Evolutionary conservation across 139 green algal species (phyloP), one percentile per base, ranked within the genome.

Genomic region (Bryopsis sp.): DNA sequence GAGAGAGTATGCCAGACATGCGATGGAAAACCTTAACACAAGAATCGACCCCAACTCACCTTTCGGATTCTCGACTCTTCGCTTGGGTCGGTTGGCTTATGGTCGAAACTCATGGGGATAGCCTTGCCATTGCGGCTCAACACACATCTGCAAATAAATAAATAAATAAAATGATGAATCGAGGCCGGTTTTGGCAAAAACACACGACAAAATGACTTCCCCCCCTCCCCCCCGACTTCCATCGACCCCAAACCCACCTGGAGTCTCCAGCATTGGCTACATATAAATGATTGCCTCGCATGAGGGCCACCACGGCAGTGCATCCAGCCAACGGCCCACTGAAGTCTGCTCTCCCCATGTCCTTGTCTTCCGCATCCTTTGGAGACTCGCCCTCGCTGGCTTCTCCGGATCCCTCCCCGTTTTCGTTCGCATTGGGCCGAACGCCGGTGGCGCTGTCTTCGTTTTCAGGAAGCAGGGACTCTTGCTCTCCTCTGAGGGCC

Each of bases 221-320:
- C n/a, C n/a, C n/a, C n/a, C n/a, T n/a, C n/a, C n/a, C n/a, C n/a
- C n/a, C n/a, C n/a, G n/a, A n/a, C n/a, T n/a, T n/a, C n/a, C n/a
- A n/a, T n/a, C n/a, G n/a, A n/a, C n/a, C n/a, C n/a, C n/a, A n/a
- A n/a, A n/a, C n/a, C 15, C 8, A 63, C 1, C 90, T 76, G n/a
- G 79, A 90, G 78, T 97, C 91, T 22, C 91, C 91, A 11, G 91
- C 91, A 69, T 97, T 97, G 26, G 90, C 91, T 35, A 97, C 91
- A 60, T 80, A 90, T 5, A 97, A 72, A 11, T n/a, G 26, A 36
- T 74, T 68, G 26, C 29, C n/a, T 50, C 3, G 11, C 48, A 95
- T 77, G 22, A 97, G 67, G 1, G 88, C 89, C 24, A 96, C 85
- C 31, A 97, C 89, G 32, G 90, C 89, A 6, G 90, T 95, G 77